Evolutionary conservation across 768 basidiomycete species (phyloP).

Genomic region (Phaeolepiota aurea): DNA sequence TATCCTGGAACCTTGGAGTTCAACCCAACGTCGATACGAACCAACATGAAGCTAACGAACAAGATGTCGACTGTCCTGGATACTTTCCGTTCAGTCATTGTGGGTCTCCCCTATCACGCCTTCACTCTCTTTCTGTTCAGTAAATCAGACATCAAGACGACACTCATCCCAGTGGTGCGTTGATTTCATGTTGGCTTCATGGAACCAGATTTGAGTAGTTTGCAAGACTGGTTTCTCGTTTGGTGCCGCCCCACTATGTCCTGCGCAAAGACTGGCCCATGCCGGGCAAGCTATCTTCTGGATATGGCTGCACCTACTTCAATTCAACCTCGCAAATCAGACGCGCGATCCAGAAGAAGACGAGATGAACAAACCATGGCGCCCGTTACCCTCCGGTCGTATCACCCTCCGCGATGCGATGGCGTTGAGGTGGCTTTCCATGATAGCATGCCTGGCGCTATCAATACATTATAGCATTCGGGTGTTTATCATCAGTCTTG

Average conservation of each 20-base stretch:
- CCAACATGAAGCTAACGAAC: too few species aligned
- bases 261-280: slow-evolving; percentile 10
- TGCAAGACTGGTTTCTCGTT: slow-evolving; percentile 15
- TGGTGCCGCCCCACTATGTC: slow-evolving; percentile 14
- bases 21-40: too few species aligned
- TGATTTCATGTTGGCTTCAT: not conserved
- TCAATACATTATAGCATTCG: slow-evolving; percentile 22
- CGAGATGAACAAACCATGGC: slow-evolving; percentile 31
- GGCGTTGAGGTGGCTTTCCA: slow-evolving; percentile 25
- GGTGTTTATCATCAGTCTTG: slow-evolving; percentile 22
- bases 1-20: too few species aligned
- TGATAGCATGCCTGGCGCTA: slow-evolving; percentile 23
- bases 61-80: too few species aligned
- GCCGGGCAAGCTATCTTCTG: slow-evolving; percentile 23
- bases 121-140: slow-evolving; percentile 28
- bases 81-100: too few species aligned
- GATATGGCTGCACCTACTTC: slow-evolving; percentile 37
- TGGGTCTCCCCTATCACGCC: slow-evolving; percentile 12
- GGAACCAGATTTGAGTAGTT: not conserved
- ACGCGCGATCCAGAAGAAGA: slow-evolving; percentile 32
- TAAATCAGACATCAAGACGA: slow-evolving; percentile 37
- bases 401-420: slow-evolving; percentile 25
- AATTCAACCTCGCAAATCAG: slow-evolving; percentile 38
- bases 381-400: slow-evolving; percentile 35
- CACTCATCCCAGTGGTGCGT: slow-evolving; percentile 35